A percentile compares a stretch with the other conserved stretches of the same genome.
Conservation (phyloP, 805 yeast genomes). For the Wickerhamiella sergipiensis region DNA sequence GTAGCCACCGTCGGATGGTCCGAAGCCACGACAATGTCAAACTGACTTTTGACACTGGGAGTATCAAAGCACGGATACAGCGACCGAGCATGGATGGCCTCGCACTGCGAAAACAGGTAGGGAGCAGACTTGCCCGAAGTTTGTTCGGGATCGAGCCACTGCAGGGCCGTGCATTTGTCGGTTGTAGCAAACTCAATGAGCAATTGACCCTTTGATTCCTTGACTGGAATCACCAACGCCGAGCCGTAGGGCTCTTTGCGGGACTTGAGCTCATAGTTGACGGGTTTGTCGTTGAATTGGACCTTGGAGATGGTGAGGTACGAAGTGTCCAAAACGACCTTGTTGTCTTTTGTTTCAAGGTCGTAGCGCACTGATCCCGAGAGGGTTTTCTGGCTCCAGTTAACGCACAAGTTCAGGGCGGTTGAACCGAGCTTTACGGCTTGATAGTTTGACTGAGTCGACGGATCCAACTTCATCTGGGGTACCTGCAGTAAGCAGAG, state of each 20-base stretch:
- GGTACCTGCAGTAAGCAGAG: background rate
- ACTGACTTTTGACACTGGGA: conserved; percentile 66
- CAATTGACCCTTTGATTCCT: conserved; percentile 10
- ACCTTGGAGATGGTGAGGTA: conserved; percentile 37
- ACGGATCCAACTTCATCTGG: conserved; percentile 16
- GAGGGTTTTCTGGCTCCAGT: conserved; percentile 40
- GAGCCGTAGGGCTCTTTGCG: conserved; percentile 32
- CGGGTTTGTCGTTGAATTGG: conserved; percentile 29
- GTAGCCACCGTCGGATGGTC: conserved; percentile 60
- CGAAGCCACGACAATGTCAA: conserved; percentile 43
- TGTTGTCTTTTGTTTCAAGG: conserved; percentile 24
- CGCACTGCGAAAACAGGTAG: conserved; percentile 76
- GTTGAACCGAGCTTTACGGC: conserved; percentile 41
- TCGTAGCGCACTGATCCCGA: conserved; percentile 42
- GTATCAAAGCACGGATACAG: conserved; percentile 86
- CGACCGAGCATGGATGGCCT: conserved; percentile 81
- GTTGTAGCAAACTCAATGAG: conserved; percentile 55
- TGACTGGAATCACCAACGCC: conserved; percentile 24
- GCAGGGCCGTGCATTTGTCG: conserved; percentile 64
- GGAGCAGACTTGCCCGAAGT: conserved; percentile 61
- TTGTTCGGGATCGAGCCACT: conserved; percentile 63
- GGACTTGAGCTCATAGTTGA: conserved; percentile 21
- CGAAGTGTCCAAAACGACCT: conserved; percentile 57
- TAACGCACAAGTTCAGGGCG: conserved; percentile 36
- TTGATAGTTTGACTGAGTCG: conserved; percentile 63